phyloP scores from a whole-genome alignment of 805 yeast genomes.

The Candida sithepensis region DNA sequence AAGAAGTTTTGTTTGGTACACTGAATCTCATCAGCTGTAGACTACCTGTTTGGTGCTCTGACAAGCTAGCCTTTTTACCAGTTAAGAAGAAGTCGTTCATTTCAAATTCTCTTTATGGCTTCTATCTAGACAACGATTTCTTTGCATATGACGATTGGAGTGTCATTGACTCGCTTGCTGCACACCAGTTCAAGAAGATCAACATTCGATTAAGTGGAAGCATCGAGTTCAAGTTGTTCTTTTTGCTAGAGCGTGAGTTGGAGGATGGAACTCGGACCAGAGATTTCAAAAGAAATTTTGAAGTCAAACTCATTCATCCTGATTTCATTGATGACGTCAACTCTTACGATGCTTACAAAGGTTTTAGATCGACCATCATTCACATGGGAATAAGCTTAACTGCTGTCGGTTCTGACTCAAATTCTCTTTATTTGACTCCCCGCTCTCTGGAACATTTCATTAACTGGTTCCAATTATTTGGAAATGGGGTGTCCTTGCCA shows the following conservation, averaged over 20 bases:
- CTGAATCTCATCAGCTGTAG: constrained; percentile 67
- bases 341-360: constrained; percentile 71
- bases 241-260: constrained; percentile 48
- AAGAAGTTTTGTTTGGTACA: constrained; percentile 62
- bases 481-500: constrained; percentile 74
- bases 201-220: constrained; percentile 61
- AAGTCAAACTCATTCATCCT: constrained; percentile 53
- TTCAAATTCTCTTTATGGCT: constrained; percentile 25
- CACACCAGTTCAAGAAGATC: constrained; percentile 41
- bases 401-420: constrained; percentile 37
- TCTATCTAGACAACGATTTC: constrained; percentile 17
- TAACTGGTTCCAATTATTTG: constrained; percentile 80
- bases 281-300: constrained; percentile 53
- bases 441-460: constrained; percentile 59
- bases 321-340: constrained; percentile 39
- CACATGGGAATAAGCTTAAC: constrained; percentile 60
- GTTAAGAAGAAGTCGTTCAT: constrained; percentile 22
- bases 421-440: constrained; percentile 74
- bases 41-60: constrained; percentile 56
- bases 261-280: constrained; percentile 35
- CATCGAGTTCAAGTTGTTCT: constrained; percentile 53
- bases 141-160: constrained; percentile 10
- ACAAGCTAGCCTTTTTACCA: constrained; percentile 44
- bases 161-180: constrained; percentile 6
- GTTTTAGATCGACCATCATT: constrained; percentile 73